phyloP scores from a whole-genome alignment of 768 basidiomycete genomes.

The Strobilomyces echinocephalus region DNA sequence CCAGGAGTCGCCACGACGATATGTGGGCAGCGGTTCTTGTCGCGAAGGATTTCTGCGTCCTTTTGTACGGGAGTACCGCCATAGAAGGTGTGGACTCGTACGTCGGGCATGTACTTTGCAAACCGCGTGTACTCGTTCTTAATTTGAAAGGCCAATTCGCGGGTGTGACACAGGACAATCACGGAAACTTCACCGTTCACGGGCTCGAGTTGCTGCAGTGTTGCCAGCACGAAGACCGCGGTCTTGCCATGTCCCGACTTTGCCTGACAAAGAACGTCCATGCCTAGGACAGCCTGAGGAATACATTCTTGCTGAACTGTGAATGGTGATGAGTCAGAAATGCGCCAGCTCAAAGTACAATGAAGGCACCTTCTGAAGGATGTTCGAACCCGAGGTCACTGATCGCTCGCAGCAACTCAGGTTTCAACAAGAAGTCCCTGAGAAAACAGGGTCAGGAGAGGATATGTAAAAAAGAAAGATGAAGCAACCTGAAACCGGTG shows the following conservation, averaged over 20 bases:
- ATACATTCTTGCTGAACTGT: constrained; percentile 99
- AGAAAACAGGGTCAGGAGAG: constrained; percentile 8
- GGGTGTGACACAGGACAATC: constrained; percentile 97
- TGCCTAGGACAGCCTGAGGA: constrained; percentile 97
- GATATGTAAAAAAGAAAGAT: constrained; percentile 3
- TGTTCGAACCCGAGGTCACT: constrained; percentile 99
- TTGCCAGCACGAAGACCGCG: constrained; percentile 97
- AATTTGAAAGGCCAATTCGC: constrained; percentile 99
- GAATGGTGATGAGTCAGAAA: neutral
- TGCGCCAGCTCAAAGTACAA: neutral
- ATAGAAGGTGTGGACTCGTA: constrained; percentile 96
- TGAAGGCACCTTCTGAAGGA: constrained; percentile 85
- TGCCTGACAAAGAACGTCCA: constrained; percentile 99
- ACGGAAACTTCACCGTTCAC: constrained; percentile 98
- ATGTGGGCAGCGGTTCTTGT: constrained; percentile 97
- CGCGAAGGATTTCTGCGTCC: constrained; percentile 89
- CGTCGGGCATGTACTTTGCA: constrained; percentile 99
- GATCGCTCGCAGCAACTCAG: constrained; percentile 94
- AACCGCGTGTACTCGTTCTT: constrained; percentile 99
- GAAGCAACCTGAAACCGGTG: constrained; percentile 90
- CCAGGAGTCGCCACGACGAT: constrained; percentile 99
- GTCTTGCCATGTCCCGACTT: constrained; percentile 99
- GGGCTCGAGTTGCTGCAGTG: constrained; percentile 96
- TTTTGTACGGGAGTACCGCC: constrained; percentile 93
- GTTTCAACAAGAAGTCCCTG: constrained; percentile 97